Percentiles rank a stretch among this genome's conserved stretches.
phyloP scores from a whole-genome alignment of 2,329 filamentous ascomycete genomes.

The Fusarium pseudonygamai region DNA sequence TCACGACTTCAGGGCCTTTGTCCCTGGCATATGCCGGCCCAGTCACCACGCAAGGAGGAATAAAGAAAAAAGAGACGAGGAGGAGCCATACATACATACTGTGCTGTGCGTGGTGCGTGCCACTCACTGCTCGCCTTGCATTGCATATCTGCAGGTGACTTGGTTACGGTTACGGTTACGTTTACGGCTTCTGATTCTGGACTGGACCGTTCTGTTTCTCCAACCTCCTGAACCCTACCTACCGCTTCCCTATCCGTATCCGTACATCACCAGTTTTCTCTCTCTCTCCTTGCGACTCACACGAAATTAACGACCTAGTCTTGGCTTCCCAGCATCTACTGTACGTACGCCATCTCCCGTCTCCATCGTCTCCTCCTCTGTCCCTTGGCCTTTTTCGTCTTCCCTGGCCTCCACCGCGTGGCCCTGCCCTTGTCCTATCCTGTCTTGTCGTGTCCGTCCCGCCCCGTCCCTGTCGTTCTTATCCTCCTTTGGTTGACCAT shows the following conservation, averaged over 20 bases:
- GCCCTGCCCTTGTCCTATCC: constrained; percentile 20
- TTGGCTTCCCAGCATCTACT: not conserved
- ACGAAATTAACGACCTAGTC: constrained; percentile 14
- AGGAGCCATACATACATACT: not conserved
- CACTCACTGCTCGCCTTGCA: not conserved
- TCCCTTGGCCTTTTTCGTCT: constrained; percentile 9
- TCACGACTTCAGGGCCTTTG: constrained; percentile 19
- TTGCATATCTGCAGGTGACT: not conserved
- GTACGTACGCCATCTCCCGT: constrained; percentile 22
- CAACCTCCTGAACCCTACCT: constrained; percentile 2
- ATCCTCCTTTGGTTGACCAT: constrained; percentile 37
- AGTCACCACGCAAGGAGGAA: not conserved
- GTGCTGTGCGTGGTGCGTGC: not conserved
- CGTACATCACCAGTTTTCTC: constrained; percentile 13
- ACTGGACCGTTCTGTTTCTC: not conserved
- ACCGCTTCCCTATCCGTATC: not conserved
- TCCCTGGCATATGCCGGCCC: constrained; percentile 7
- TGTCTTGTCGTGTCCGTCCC: constrained; percentile 28
- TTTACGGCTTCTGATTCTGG: not conserved
- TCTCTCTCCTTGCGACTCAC: constrained; percentile 3
- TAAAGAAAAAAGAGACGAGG: not conserved
- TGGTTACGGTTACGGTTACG: not conserved
- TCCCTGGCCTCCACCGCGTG: constrained; percentile 28
- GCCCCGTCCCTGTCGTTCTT: constrained; percentile 37
- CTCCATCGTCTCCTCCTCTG: not conserved